These are phyloP conservation scores for Ophiostoma australiae DNA, from an alignment of 2,329 filamentous ascomycete genomes.

Conservation along the genomic window DNA sequence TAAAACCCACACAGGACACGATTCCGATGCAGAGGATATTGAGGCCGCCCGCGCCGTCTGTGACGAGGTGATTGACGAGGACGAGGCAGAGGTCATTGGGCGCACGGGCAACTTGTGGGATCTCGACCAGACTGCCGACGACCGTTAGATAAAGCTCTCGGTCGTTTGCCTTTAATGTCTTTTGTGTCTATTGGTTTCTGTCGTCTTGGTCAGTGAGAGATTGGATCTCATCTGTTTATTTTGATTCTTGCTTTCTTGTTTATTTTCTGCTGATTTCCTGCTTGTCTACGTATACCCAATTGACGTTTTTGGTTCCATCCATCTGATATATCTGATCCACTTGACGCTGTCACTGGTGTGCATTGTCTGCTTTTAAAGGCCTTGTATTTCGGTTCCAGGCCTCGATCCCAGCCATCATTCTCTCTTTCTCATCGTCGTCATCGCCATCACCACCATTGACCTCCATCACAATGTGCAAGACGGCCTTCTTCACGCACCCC, in stretches of 20 bases:
- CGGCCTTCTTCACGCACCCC: slow-evolving; percentile 46
- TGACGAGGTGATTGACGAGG: slow-evolving; percentile 26
- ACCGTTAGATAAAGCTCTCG: slow-evolving; percentile 14
- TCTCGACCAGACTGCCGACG: slow-evolving; percentile 26
- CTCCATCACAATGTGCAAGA: slow-evolving; percentile 42
- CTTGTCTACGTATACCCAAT: slow-evolving; percentile 10
- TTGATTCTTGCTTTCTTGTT: background rate
- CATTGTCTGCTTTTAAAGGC: background rate
- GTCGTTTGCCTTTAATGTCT: background rate
- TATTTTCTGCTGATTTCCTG: background rate
- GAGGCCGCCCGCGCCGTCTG: background rate
- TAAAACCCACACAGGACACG: slow-evolving; percentile 40
- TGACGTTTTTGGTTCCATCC: background rate
- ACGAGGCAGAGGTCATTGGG: slow-evolving; percentile 21
- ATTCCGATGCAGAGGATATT: background rate
- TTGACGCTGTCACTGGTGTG: background rate
- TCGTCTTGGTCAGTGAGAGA: background rate
- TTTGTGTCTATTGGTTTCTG: background rate
- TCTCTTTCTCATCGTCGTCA: background rate
- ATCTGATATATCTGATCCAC: background rate
- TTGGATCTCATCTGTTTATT: background rate
- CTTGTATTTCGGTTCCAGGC: background rate
- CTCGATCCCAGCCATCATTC: background rate
- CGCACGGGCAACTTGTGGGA: slow-evolving; percentile 28
- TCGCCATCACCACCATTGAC: background rate